A percentile compares a stretch with the other conserved stretches of the same genome.
phyloP scores from a whole-genome alignment of 78 protist genomes.

The Isochrysis galbana region DNA sequence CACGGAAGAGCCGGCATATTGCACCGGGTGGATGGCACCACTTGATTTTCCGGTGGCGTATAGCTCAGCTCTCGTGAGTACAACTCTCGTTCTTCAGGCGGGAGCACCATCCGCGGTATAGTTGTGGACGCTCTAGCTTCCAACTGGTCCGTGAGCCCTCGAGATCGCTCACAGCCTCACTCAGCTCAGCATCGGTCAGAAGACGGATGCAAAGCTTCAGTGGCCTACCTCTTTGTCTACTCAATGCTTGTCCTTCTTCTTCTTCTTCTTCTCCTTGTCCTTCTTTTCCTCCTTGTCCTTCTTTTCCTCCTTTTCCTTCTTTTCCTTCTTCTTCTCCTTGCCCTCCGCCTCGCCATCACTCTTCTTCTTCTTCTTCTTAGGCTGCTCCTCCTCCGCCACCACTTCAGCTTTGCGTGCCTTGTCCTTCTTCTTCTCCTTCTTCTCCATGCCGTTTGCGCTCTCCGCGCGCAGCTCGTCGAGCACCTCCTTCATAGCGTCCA shows the following conservation, averaged over 20 bases:
- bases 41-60: no score
- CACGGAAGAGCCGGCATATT: no score
- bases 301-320: slow-evolving; percentile 43
- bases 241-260: background rate
- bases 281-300: slow-evolving; percentile 9
- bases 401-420: background rate
- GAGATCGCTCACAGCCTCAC: no score
- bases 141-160: no score
- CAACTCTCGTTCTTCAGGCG: no score
- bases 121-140: no score
- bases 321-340: background rate
- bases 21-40: no score
- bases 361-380: slow-evolving; percentile 30
- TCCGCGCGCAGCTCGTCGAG: background rate
- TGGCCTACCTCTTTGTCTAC: no score
- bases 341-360: background rate
- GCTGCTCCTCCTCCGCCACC: slow-evolving; percentile 25
- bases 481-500: slow-evolving; percentile 85
- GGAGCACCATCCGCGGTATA: no score
- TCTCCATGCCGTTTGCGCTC: background rate
- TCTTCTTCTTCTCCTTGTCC: background rate
- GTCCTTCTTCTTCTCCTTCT: slow-evolving; percentile 19
- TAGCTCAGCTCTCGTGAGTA: no score
- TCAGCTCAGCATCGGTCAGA: no score
- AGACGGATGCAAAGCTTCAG: no score